Evolutionary conservation across 805 yeast genomes (phyloP), one percentile per base, ranked within the genome.

Genomic region (Candida golubevii): DNA sequence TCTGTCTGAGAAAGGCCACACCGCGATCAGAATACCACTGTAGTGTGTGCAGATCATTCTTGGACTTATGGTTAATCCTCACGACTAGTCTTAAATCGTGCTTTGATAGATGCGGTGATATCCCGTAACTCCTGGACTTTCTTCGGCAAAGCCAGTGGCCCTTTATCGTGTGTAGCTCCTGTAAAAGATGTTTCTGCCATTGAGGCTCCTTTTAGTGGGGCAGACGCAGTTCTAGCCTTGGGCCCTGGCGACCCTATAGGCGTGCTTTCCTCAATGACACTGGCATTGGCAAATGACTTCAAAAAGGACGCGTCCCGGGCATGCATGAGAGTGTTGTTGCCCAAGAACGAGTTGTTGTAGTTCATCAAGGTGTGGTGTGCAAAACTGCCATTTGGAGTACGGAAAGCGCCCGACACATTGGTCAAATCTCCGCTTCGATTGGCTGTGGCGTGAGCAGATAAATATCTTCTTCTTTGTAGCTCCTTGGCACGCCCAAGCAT

Each of bases 191-290:
- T 4, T 11, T 29, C n/a, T 11, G 11, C 6, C 3, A 29, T 3
- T 11, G 11, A 11, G 4, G n/a, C 32, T 4, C 11, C n/a, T 12
- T 29, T 29, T 29, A 29, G 4, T 12, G 11, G 32, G n/a, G 32
- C 11, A 10, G 11, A 11, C 32, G 32, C 11, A 9, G 42, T 18
- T 23, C 43, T 47, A 2, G 54, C 38, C 41, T 48, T 47, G 23
- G 56, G 49, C 6, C 55, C 54, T 10, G 53, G 70, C 2, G 71
- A 60, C 8, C 53, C 58, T 33, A 53, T 53, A 5, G 72, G 73
- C 0, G 72, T 65, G 42, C 72, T 67, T 42, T 65, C 72, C 43
- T 64, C 72, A 1, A 66, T 47, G 2, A 68, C 60, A 6, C 71
- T 48, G 26, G 45, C 72, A 35, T 57, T 59, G 4, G 46, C 46